Conservation (phyloP, 2,329 filamentous ascomycete genomes). For the Verticillium klebahnii region DNA sequence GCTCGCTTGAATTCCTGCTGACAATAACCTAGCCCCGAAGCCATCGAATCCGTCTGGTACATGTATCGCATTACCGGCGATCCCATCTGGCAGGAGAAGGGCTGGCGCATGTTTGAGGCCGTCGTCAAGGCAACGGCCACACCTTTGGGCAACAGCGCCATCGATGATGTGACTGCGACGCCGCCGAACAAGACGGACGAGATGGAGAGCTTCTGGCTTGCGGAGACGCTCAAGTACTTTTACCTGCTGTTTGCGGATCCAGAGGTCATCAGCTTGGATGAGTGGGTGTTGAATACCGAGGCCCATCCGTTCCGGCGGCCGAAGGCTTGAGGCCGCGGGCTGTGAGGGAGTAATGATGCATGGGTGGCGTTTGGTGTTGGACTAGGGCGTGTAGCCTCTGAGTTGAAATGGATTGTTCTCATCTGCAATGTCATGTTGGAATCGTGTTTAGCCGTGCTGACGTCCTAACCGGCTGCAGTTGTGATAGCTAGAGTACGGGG, state of each 20-base stretch:
- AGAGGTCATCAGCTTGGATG: constrained; percentile 60
- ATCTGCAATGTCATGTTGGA: background rate
- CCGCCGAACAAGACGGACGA: constrained; percentile 46
- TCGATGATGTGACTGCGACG: constrained; percentile 54
- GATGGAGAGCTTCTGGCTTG: constrained; percentile 90
- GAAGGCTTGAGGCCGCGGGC: background rate
- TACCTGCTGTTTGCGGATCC: constrained; percentile 74
- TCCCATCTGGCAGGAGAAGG: constrained; percentile 68
- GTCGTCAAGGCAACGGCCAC: constrained; percentile 64
- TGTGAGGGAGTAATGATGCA: background rate
- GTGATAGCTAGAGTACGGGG: too few relatives aligned
- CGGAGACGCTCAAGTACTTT: constrained; percentile 90
- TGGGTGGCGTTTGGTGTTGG: background rate
- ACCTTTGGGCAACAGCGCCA: constrained; percentile 63
- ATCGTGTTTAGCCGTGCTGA: background rate
- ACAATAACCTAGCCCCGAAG: constrained; percentile 61
- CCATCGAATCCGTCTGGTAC: constrained; percentile 84
- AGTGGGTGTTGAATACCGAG: constrained; percentile 64
- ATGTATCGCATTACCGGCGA: constrained; percentile 89
- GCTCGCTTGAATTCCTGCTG: constrained; percentile 12
- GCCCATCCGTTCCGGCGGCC: constrained; percentile 54
- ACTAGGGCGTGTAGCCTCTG: background rate
- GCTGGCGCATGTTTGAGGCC: constrained; percentile 79
- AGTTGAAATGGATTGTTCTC: background rate
- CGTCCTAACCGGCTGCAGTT: background rate